These are phyloP conservation scores for Cytospora chrysosperma DNA, from an alignment of 2,329 filamentous ascomycete species.

Conservation along the genomic window DNA sequence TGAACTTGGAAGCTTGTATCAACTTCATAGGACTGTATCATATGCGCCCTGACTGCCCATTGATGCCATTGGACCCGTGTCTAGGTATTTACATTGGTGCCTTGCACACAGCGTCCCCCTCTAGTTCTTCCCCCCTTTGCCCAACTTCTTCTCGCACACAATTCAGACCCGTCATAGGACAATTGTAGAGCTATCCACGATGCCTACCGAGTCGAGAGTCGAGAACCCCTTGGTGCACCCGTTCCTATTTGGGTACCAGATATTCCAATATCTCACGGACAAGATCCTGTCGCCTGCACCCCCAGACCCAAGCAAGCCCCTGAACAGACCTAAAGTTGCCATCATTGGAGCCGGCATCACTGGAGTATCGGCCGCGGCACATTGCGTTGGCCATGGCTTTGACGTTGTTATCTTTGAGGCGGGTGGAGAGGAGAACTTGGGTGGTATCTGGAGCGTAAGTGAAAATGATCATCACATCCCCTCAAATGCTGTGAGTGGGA, in stretches of 20 bases:
- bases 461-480: not conserved
- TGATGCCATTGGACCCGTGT: not conserved
- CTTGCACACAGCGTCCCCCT: not conserved
- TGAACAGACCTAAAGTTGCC: constrained; percentile 65
- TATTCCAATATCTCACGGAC: constrained; percentile 64
- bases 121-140: not conserved
- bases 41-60: not conserved
- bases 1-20: not conserved
- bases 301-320: constrained; percentile 55
- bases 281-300: constrained; percentile 68
- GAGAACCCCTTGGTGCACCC: constrained; percentile 49
- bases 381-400: constrained; percentile 83
- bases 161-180: not conserved
- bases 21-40: not conserved
- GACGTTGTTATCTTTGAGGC: constrained; percentile 79
- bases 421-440: constrained; percentile 62
- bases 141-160: not conserved
- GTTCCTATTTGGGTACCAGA: constrained; percentile 61
- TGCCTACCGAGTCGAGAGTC: constrained; percentile 35
- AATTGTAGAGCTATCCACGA: constrained; percentile 26
- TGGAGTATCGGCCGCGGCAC: constrained; percentile 74
- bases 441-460: constrained; percentile 77
- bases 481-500: not conserved
- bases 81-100: not conserved
- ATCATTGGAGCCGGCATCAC: constrained; percentile 72